A percentile compares a stretch with the other conserved stretches of the same genome.
phyloP scores from a whole-genome alignment of 1,284 basidiomycete genomes.

The Meira nashicola region DNA sequence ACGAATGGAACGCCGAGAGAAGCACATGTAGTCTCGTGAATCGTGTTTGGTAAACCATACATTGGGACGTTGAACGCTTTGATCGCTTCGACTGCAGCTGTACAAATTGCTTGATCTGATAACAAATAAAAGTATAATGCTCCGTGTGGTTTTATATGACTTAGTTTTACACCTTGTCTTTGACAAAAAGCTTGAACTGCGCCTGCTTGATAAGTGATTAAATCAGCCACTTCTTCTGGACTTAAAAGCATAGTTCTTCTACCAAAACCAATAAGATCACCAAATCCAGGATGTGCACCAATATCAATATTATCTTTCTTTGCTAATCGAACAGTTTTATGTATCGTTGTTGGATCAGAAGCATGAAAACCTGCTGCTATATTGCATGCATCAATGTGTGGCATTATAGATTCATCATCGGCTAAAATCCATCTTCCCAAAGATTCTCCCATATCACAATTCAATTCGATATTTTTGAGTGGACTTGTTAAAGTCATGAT shows the following conservation, averaged over 20 bases:
- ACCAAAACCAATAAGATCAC: slow-evolving; percentile 23
- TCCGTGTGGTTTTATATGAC: slow-evolving; percentile 24
- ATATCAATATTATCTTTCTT: slow-evolving; percentile 20
- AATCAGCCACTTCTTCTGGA: slow-evolving; percentile 21
- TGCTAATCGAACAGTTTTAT: slow-evolving; percentile 21
- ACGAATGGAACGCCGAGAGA: slow-evolving; percentile 20
- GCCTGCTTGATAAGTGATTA: slow-evolving; percentile 25
- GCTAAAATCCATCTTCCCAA: slow-evolving; percentile 22
- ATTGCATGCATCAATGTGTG: slow-evolving; percentile 22
- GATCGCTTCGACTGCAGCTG: slow-evolving; percentile 20
- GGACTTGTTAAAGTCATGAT: too few relatives aligned
- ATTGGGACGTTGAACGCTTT: slow-evolving; percentile 20
- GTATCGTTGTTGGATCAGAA: slow-evolving; percentile 20
- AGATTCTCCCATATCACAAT: slow-evolving; percentile 22
- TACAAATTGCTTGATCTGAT: slow-evolving; percentile 15
- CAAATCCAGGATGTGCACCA: slow-evolving; percentile 24
- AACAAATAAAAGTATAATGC: slow-evolving; percentile 26
- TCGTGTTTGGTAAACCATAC: slow-evolving; percentile 19
- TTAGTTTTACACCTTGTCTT: slow-evolving; percentile 19
- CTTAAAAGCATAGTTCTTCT: slow-evolving; percentile 21
- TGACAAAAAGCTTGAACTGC: slow-evolving; percentile 24
- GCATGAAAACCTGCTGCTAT: slow-evolving; percentile 25
- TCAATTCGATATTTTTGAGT: neutral
- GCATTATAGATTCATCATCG: slow-evolving; percentile 22
- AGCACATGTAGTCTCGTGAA: slow-evolving; percentile 19